Base-by-base conservation (phyloP, 2,329 filamentous ascomycete species). In the Calonectria hongkongensis region DNA sequence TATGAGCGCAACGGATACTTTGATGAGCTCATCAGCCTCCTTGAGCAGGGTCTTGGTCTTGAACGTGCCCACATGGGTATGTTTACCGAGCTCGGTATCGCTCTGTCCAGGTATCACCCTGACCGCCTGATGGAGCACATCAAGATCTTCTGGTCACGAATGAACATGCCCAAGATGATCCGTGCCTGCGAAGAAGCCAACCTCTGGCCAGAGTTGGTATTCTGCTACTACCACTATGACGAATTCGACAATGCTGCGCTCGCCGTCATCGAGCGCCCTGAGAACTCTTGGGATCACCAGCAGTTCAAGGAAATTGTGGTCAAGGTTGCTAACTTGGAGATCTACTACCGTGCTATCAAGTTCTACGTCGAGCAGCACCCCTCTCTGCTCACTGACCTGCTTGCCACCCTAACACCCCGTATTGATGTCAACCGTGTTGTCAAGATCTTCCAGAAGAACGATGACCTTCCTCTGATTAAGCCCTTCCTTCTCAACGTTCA, bases 341-440 rank as follows among this genome's bases (percentile, higher is more conserved):
- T 99, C 81, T 99, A 98, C 89, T 99, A 99, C 89, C 94, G 96
- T 67, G 95, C 95, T 33, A 90, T 98, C 82, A 98, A 96, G 88
- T 98, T 98, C 87, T 98, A 98, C 85, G 92, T 99, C 48, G 95
- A 98, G 86, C 95, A 99, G 86, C 97, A 99, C 84, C 97, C 97
- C 41, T 95, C 96, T 15, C 90, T 99, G 56, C 88, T 99, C 76
- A 99, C 97, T n/a, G 97, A 99, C 82, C 91, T 99, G 39, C 90
- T 99, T 68, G 96, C 98, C 83, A 94, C 92, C 13, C 89, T 99
- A 75, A 98, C 97, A n/a, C 86, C 96, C 58, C 94, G 97, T 73
- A 96, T 99, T 77, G 97, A 99, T 78, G 97, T 98, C 81, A 98
- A 98, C 88, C 95, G 97, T 74, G 97, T 99, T n/a, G 97, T 99